Base-by-base conservation (phyloP, 2,329 filamentous ascomycete genomes). In the Beauveria brongniartii region DNA sequence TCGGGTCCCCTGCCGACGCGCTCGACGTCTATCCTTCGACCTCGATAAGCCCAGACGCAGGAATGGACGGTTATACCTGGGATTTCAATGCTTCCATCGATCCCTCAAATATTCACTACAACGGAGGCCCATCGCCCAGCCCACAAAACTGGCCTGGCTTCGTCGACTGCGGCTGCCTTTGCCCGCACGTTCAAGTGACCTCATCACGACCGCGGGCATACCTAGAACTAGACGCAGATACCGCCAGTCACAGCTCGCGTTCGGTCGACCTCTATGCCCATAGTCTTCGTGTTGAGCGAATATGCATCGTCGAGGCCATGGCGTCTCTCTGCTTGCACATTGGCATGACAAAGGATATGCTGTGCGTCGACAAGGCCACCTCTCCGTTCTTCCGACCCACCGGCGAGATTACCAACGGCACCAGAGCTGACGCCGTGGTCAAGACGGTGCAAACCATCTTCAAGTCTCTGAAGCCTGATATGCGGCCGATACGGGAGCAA, bases 341-440 rank as follows among this genome's bases (percentile, higher is more conserved):
- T 12, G 68, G 68, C 5, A 59, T 71, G 22, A 66, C 63, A 3
- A 63, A 66, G 40, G 64, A 67, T 1, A 60, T 63, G 28, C 59
- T 71, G 20, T 72, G 69, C 56, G 64, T 48, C 3, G 65, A 67
- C 1, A 64, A 67, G 30, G 62, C 64, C n/a, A 40, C 63, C 10
- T 72, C 69, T 1, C 68, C 68, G 1, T 72, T 72, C 61, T 71
- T 67, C 53, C 66, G 66, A 4, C 22, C 63, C 6, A 41, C 3
- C 22, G 47, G 3, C 56, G 22, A 37, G 34, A 37, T 37, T 37
- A 6, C 34, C 12, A 37, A 14, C 34, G 34, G 34, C 34, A 37
- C 34, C 30, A 47, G 63, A 5, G 10, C 28, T 5, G 60, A 62
- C 9, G 20, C 4, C 28, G 43, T 62, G 12, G 62, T 69, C 20